Evolutionary conservation across 2,329 filamentous ascomycete species (phyloP).

Genomic region (Fusarium palustre): DNA sequence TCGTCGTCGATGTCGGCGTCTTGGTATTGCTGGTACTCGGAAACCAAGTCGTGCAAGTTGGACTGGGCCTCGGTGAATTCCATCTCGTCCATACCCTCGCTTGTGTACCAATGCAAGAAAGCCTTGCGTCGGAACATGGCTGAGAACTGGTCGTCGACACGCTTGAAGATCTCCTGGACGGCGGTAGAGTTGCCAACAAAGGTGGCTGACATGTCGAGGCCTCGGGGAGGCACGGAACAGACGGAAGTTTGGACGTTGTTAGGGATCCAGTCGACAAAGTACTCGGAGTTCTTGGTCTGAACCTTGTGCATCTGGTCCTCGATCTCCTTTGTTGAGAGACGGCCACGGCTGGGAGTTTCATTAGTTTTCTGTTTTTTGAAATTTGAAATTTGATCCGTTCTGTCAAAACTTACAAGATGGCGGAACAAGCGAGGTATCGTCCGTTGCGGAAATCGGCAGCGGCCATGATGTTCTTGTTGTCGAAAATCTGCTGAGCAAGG

Average conservation of each 20-base stretch:
- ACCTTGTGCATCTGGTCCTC: slow-evolving; percentile 99
- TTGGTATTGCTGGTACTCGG: slow-evolving; percentile 99
- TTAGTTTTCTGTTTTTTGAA: background rate
- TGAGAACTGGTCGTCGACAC: slow-evolving; percentile 98
- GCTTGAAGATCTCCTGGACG: slow-evolving; percentile 99
- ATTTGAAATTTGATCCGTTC: background rate
- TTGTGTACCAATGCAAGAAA: slow-evolving; percentile 99
- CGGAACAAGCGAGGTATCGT: slow-evolving; percentile 98
- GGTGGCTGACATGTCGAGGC: slow-evolving; percentile 98
- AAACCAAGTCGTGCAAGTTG: slow-evolving; percentile 99
- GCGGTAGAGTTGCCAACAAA: slow-evolving; percentile 99
- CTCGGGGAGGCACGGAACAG: slow-evolving; percentile 97
- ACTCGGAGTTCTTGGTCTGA: slow-evolving; percentile 99
- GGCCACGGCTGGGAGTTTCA: slow-evolving; percentile 77
- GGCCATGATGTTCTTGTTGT: slow-evolving; percentile 99
- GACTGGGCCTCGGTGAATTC: slow-evolving; percentile 99
- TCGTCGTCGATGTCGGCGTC: slow-evolving; percentile 96
- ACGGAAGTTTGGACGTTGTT: slow-evolving; percentile 99
- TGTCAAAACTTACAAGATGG: slow-evolving; percentile 82
- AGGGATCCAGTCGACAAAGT: slow-evolving; percentile 99
- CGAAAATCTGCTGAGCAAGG: slow-evolving; percentile 99
- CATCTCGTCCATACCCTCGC: slow-evolving; percentile 99
- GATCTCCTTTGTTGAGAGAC: slow-evolving; percentile 99
- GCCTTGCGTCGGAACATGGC: slow-evolving; percentile 99
- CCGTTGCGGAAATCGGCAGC: slow-evolving; percentile 99